Percentiles rank a stretch among this genome's conserved stretches.
These are phyloP conservation scores for Volvox reticuliferus DNA, from an alignment of 139 green algal species.

Conservation along the genomic window DNA sequence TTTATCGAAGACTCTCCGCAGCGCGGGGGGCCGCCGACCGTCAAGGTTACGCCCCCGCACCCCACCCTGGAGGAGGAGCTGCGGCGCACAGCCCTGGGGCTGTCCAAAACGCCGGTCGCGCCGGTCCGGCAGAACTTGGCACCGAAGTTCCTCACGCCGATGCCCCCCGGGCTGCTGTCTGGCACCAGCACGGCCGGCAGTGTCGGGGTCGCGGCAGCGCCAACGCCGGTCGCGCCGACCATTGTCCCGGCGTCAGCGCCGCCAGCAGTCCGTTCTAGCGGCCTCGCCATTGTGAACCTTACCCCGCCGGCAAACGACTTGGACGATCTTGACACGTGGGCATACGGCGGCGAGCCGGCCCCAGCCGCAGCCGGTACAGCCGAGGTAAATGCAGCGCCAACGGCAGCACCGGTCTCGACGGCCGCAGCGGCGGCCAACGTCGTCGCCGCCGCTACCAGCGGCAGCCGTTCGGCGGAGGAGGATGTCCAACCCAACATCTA, in stretches of 20 bases:
- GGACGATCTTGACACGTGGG: slow-evolving; percentile 25
- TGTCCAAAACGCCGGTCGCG: neutral
- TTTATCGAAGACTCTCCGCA: slow-evolving; percentile 20
- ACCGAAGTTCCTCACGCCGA: neutral
- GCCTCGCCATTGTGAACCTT: slow-evolving; percentile 6
- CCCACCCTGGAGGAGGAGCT: slow-evolving; percentile 25
- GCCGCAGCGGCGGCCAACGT: neutral
- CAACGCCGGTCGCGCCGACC: neutral
- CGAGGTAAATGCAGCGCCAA: neutral
- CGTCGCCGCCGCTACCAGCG: neutral
- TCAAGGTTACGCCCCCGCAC: slow-evolving; percentile 16
- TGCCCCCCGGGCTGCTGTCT: neutral
- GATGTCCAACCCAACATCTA: slow-evolving; percentile 30
- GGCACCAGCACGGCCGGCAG: neutral
- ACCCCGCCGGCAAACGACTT: neutral
- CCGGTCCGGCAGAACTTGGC: neutral
- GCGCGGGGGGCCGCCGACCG: neutral
- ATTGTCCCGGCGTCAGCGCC: neutral
- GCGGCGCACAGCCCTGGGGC: neutral
- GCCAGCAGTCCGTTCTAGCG: neutral
- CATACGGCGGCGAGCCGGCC: slow-evolving; percentile 18
- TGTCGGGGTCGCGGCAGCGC: neutral
- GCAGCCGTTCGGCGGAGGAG: neutral
- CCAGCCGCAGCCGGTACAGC: neutral
- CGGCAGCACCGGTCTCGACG: neutral